These are phyloP conservation scores for Beauveria sp. DNA, from an alignment of 2,329 filamentous ascomycete species.

Conservation along the genomic window DNA sequence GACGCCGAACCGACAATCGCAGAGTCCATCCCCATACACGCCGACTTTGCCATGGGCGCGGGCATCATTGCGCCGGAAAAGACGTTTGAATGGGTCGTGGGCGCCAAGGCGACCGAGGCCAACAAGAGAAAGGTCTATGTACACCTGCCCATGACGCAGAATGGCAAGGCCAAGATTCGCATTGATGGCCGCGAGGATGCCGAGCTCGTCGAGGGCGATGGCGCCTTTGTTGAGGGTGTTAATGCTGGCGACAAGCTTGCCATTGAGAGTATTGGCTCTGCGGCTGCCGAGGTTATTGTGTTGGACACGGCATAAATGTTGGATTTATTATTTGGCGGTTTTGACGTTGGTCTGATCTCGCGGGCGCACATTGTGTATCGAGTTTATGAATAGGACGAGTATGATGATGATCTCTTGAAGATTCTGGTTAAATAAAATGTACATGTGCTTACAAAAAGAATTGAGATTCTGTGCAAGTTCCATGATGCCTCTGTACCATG, in stretches of 20 bases:
- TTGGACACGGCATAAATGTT: slow-evolving; percentile 49
- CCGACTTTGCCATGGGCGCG: slow-evolving; percentile 77
- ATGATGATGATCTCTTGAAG: no score
- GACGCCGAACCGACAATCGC: slow-evolving; percentile 53
- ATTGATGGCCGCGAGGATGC: slow-evolving; percentile 59
- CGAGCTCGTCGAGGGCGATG: slow-evolving; percentile 66
- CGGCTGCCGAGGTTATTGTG: slow-evolving; percentile 61
- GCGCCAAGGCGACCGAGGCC: slow-evolving; percentile 44
- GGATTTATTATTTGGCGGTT: no score
- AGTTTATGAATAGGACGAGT: no score
- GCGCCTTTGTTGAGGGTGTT: slow-evolving; percentile 63
- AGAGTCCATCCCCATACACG: slow-evolving; percentile 73
- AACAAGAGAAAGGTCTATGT: slow-evolving; percentile 67
- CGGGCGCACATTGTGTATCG: no score
- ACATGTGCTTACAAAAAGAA: no score
- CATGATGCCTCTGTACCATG: no score
- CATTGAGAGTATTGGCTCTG: slow-evolving; percentile 61
- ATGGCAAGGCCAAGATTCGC: slow-evolving; percentile 64
- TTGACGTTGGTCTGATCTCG: no score
- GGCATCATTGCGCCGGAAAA: slow-evolving; percentile 60
- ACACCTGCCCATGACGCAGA: slow-evolving; percentile 74
- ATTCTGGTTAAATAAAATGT: no score
- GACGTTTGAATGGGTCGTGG: slow-evolving; percentile 65
- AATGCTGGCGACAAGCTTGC: slow-evolving; percentile 55
- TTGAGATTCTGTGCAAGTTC: no score